Base-by-base conservation (phyloP, 306 rosid genomes). In the Vigna angularis region DNA sequence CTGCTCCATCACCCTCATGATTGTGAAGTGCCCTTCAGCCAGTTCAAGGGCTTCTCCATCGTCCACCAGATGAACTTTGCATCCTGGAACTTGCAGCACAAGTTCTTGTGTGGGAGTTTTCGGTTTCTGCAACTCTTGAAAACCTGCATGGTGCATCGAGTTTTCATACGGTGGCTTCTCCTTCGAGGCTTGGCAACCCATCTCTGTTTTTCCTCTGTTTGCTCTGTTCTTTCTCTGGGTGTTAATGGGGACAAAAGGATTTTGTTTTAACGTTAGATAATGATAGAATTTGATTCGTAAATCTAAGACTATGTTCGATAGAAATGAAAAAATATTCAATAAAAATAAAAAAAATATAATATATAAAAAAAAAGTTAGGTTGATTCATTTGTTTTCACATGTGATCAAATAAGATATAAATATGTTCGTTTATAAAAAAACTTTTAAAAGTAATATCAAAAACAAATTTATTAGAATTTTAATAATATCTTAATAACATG, bases 41-140 rank as follows among this genome's bases (percentile, higher is more conserved):
- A 95, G 82, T 38, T 93, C 96, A 14, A 81, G 6, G 16, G 96
- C 92, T 72, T 91, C 89, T 64, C 98, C 98, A 26, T 80, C 94
- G 4, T 91, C 97, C 92, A 93, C 76, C 14, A 95, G 91, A 72
- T 89, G 87, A 69, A 86, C 98, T 57, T 36, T 85, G 84, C 99
- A 89, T 86, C 71, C 83, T 79, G 97, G 93, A 22, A 95, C 91
- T 70, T 85, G 87, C 1, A 93, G 16, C 8, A 89, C 63, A 5
- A 86, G 49, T 79, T 93, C 90, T 56, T 91, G 88, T 80, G 13
- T 89, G 13, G 78, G 50, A 30, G 36, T 56, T 73, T 77, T 70
- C 51, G 86, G 83, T 65, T 77, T 72, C 72, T 77, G 78, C 66
- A 62, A 73, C 69, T 79, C 32, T 61, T 16, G 38, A 61, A 58